Evolutionary conservation across 176 grass and related monocot genomes (phyloP).

Genomic region (Ananas comosus): DNA sequence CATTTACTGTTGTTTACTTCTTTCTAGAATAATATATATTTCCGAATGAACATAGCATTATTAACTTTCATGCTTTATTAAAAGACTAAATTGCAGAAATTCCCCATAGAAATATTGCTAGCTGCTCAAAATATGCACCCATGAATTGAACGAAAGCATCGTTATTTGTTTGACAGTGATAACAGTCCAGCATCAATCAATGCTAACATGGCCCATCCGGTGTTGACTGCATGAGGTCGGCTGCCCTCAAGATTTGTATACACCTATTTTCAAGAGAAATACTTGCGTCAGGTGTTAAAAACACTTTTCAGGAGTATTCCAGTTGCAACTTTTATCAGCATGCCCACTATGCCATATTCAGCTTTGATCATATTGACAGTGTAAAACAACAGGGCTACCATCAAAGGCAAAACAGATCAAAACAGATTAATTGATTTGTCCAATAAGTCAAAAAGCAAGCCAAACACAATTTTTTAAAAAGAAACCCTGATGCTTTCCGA

Average conservation of each 20-base stretch:
- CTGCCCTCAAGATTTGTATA: constrained; percentile 79
- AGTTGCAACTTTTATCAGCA: not conserved
- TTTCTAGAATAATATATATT: too few species aligned
- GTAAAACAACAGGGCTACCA: too few species aligned
- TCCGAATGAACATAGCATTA: too few species aligned
- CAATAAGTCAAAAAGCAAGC: too few species aligned
- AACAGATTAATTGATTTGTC: too few species aligned
- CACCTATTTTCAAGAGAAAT: constrained; percentile 45
- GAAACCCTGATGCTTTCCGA: too few species aligned
- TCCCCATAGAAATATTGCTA: not conserved
- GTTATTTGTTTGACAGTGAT: not conserved
- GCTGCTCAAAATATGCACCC: not conserved
- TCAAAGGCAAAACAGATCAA: too few species aligned
- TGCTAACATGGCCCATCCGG: constrained; percentile 74
- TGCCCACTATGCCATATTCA: too few species aligned
- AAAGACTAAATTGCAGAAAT: not conserved
- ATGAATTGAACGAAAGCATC: not conserved
- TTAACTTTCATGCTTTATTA: too few species aligned
- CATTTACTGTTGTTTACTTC: not conserved
- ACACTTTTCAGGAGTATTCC: not conserved
- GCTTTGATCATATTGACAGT: too few species aligned
- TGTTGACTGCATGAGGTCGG: constrained; percentile 72
- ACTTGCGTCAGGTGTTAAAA: not conserved
- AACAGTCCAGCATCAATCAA: constrained; percentile 52
- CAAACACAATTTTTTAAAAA: too few species aligned